Evolutionary conservation across 805 yeast species (phyloP).

Genomic region (Saccharomycopsis lassenensis): DNA sequence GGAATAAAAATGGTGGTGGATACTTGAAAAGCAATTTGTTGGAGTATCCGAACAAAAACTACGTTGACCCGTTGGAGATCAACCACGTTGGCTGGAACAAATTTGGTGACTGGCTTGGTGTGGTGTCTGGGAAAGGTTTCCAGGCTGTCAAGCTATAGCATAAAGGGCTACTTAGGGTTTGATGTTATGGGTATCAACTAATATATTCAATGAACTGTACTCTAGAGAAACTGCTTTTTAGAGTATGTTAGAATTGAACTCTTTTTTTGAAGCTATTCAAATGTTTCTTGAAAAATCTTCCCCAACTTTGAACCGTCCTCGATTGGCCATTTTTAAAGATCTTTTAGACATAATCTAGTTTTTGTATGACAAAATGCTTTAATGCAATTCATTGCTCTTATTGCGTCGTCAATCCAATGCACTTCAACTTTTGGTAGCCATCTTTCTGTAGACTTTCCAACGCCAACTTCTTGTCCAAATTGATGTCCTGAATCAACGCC

Average conservation of each 20-base stretch:
- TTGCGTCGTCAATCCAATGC: no score
- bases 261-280: no score
- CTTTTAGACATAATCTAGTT: no score
- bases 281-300: no score
- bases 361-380: no score
- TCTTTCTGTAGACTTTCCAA: slow-evolving; percentile 28
- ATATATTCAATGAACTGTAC: no score
- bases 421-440: slow-evolving; percentile 8
- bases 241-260: no score
- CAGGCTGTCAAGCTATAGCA: slow-evolving; percentile 46
- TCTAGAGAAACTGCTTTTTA: no score
- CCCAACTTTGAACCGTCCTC: no score
- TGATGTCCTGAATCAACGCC: slow-evolving; percentile 75
- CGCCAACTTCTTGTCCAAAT: slow-evolving; percentile 68
- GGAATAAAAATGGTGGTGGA: not conserved
- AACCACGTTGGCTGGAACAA: slow-evolving; percentile 69
- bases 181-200: not conserved
- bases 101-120: slow-evolving; percentile 74
- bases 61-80: slow-evolving; percentile 57
- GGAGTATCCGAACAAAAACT: slow-evolving; percentile 33
- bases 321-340: no score
- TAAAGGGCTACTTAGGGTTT: no score
- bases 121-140: slow-evolving; percentile 55
- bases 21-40: slow-evolving; percentile 8
- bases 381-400: no score